Percentiles rank a stretch among this genome's conserved stretches.
Evolutionary conservation across 148 eudicot genomes (phyloP).

Genomic region (Talinum fruticosum): DNA sequence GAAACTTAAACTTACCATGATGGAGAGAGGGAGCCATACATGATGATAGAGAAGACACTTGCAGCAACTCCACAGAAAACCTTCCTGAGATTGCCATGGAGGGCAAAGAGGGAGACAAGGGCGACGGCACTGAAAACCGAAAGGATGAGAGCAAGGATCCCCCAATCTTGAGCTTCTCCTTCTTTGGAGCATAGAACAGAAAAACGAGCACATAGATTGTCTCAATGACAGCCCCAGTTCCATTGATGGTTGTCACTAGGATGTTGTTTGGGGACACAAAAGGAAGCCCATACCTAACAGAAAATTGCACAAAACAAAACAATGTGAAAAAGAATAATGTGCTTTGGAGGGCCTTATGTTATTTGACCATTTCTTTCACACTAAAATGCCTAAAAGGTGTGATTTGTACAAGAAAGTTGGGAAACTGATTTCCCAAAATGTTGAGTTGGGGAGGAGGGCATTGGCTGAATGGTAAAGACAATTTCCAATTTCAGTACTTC

Average conservation of each 20-base stretch:
- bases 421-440: background rate
- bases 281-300: slow-evolving; percentile 70
- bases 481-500: background rate
- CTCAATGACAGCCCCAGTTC: slow-evolving; percentile 74
- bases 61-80: slow-evolving; percentile 76
- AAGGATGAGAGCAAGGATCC: slow-evolving; percentile 42
- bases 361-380: background rate
- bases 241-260: slow-evolving; percentile 58
- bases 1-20: slow-evolving; percentile 53
- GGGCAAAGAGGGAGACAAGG: slow-evolving; percentile 57
- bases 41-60: slow-evolving; percentile 77
- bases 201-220: slow-evolving; percentile 58
- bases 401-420: background rate
- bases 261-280: slow-evolving; percentile 74
- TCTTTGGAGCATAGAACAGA: slow-evolving; percentile 56
- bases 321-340: background rate
- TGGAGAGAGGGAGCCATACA: slow-evolving; percentile 84
- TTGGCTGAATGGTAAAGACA: background rate
- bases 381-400: background rate
- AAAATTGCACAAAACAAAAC: background rate
- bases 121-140: slow-evolving; percentile 46
- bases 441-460: background rate
- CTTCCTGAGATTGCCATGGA: slow-evolving; percentile 57
- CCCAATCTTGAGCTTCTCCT: slow-evolving; percentile 63
- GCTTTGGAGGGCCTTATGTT: background rate